Evolutionary conservation across 257 asterid genomes (phyloP), one percentile per base, ranked within the genome.

Genomic region (Pogostemon cablin): DNA sequence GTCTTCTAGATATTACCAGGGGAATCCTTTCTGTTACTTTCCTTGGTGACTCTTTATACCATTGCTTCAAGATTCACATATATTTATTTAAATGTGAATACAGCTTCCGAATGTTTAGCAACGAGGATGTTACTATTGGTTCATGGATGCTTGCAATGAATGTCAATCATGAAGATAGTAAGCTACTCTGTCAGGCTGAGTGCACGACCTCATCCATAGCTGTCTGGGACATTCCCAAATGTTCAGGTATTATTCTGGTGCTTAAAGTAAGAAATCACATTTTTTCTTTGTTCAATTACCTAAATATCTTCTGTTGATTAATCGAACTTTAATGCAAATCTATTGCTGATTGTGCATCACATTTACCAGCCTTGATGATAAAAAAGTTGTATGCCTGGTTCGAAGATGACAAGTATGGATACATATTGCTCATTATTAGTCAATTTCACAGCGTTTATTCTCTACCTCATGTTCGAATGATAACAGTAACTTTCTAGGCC

Each of bases 111-210:
- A 91, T 91, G 97, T 95, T 95, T 76, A 91, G 95, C 85, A 95
- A 95, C 56, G 99, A 95, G 84, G 99, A 95, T 79, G 99, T 95
- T 6, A 95, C 99, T 9, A 95, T 95, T 73, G 99, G 99, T 69
- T 85, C 99, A 7, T 95, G 99, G 99, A 95, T 95, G 97, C 96
- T 95, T 42, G 98, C 99, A 7, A 95, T 95, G 99, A 95, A 95
- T 71, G 98, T 95, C 58, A 81, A 84, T 66, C 97, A 88, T 48
- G 99, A 95, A 86, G 82, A 88, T 60, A 82, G 86, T 65, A 83
- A 86, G 77, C 71, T 53, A 39, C 88, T 95, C 41, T 95, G 99
- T 62, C 83, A 77, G 72, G 79, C 84, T 4, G 89, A 85, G 65
- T 95, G 99, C 54, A 80, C 92, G 5, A 65, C 92, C 67, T 67